Percentiles rank a stretch among this genome's conserved stretches.
These are phyloP conservation scores for Solanum ahanhuiri DNA, from an alignment of 257 asterid species.

Conservation along the genomic window DNA sequence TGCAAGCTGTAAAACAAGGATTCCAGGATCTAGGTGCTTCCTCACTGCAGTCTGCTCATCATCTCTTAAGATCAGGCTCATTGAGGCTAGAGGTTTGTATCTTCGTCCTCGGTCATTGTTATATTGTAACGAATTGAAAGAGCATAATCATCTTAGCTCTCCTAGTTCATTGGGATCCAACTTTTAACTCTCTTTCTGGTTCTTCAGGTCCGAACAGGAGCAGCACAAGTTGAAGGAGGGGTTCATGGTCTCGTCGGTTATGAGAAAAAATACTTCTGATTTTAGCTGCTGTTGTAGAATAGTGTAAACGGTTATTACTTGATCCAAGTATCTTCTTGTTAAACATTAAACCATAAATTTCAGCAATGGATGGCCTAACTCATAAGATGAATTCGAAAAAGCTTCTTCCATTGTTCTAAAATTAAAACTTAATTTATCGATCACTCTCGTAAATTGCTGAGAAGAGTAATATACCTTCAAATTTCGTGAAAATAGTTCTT, in stretches of 20 bases:
- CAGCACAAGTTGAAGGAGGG: constrained; percentile 76
- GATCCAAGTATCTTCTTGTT: not conserved
- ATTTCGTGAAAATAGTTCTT: too few species aligned
- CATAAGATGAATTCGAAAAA: not conserved
- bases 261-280: constrained; percentile 49
- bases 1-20: constrained; percentile 91
- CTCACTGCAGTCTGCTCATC: constrained; percentile 77
- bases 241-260: constrained; percentile 50
- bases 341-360: not conserved
- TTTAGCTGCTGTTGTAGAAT: not conserved
- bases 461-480: too few species aligned
- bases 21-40: constrained; percentile 95
- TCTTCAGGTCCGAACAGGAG: constrained; percentile 61
- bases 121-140: not conserved
- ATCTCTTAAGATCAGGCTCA: constrained; percentile 51
- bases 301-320: not conserved
- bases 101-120: not conserved
- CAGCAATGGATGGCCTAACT: not conserved
- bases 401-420: not conserved
- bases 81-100: constrained; percentile 64
- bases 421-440: too few species aligned
- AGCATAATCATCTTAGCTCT: not conserved
- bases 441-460: too few species aligned
- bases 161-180: not conserved
- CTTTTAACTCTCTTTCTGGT: not conserved